These are phyloP conservation scores for Paramecium sexaurelia DNA, from an alignment of 73 alveolate genomes.

Conservation along the genomic window DNA sequence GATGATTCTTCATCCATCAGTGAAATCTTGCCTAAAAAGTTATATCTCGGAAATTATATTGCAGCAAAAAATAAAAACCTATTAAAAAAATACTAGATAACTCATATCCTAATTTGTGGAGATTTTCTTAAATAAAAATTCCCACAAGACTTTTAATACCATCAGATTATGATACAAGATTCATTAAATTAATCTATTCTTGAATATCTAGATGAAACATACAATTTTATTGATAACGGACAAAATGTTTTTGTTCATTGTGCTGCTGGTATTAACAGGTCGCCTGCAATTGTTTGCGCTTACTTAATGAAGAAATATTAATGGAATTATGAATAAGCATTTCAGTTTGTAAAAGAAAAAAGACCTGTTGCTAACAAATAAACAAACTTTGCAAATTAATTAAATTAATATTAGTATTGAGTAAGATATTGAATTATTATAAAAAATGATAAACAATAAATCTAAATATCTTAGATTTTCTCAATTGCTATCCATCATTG, in stretches of 20 bases:
- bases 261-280: constrained; percentile 50
- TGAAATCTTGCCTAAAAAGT: background rate
- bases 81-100: background rate
- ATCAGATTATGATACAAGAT: background rate
- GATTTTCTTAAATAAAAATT: background rate
- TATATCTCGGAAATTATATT: background rate
- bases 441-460: background rate
- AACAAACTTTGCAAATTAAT: constrained; percentile 42
- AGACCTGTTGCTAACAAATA: background rate
- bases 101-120: constrained; percentile 48
- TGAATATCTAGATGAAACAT: constrained; percentile 49
- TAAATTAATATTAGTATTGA: constrained; percentile 16
- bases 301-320: constrained; percentile 40
- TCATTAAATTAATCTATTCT: background rate
- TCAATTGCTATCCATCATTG: background rate
- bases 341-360: constrained; percentile 11
- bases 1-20: constrained; percentile 2
- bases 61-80: constrained; percentile 28
- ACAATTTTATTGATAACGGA: background rate
- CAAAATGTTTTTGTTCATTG: constrained; percentile 43
- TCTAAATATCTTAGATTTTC: background rate
- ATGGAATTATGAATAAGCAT: constrained; percentile 50
- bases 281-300: constrained; percentile 42
- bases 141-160: background rate
- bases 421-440: background rate